Evolutionary conservation across 805 yeast genomes (phyloP).

Genomic region (Nakazawaea ishiwadae): DNA sequence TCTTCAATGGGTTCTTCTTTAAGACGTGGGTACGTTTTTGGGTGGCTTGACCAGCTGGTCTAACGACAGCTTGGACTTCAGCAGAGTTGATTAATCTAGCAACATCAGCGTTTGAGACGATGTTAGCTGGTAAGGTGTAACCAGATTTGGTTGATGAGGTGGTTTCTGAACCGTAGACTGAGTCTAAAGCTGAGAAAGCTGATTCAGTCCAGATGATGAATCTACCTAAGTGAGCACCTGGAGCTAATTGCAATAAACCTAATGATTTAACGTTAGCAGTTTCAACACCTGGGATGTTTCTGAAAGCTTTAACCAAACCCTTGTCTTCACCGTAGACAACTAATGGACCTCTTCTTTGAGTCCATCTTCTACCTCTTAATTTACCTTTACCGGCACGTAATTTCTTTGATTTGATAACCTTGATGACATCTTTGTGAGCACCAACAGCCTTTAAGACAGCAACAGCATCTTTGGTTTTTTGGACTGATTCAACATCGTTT

Average conservation of each 20-base stretch:
- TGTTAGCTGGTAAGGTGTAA: constrained; percentile 91
- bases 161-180: constrained; percentile 93
- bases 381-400: constrained; percentile 99
- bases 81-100: constrained; percentile 98
- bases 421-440: constrained; percentile 97
- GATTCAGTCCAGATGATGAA: constrained; percentile 99
- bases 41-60: constrained; percentile 92
- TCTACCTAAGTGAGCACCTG: constrained; percentile 99
- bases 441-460: constrained; percentile 97
- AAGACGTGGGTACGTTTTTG: constrained; percentile 93
- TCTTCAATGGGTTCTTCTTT: constrained; percentile 99
- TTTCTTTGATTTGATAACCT: constrained; percentile 98
- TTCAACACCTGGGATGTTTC: constrained; percentile 99
- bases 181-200: constrained; percentile 95
- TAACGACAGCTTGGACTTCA: constrained; percentile 96
- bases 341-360: constrained; percentile 99
- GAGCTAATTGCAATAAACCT: constrained; percentile 97
- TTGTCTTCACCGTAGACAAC: constrained; percentile 97
- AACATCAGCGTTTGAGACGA: constrained; percentile 92
- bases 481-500: constrained; percentile 84
- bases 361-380: constrained; percentile 98
- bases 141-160: constrained; percentile 80
- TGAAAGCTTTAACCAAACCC: constrained; percentile 97
- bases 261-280: constrained; percentile 87
- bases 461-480: constrained; percentile 98